phyloP scores from a whole-genome alignment of 1,284 basidiomycete genomes.

The Melanopsichium pennsylvanicum region DNA sequence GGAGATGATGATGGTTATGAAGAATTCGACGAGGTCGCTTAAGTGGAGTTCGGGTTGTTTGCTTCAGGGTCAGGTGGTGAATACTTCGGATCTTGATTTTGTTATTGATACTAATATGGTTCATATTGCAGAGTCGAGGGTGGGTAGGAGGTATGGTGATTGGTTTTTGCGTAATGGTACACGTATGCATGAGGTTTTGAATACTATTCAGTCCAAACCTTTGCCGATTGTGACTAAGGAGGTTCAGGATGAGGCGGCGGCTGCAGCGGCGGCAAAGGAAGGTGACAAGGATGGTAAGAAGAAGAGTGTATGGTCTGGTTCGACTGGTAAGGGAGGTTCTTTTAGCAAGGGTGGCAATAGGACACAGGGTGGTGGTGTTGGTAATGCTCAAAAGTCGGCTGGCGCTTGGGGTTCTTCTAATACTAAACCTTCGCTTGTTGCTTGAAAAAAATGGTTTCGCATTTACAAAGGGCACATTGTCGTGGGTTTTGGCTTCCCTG shows the following conservation, averaged over 20 bases:
- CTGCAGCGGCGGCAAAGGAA: constrained; percentile 3
- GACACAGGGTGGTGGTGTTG: not conserved
- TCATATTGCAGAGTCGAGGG: constrained; percentile 90
- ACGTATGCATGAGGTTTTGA: constrained; percentile 56
- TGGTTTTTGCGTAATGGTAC: constrained; percentile 83
- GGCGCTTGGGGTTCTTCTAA: constrained; percentile 12
- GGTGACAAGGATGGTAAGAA: constrained; percentile 1
- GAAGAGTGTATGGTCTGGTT: constrained; percentile 12
- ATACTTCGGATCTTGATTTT: constrained; percentile 92
- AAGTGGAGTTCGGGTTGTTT: constrained; percentile 76
- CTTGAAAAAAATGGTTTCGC: too few relatives aligned
- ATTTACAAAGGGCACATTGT: too few relatives aligned
- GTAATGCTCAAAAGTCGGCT: not conserved
- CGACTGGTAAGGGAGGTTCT: constrained; percentile 1
- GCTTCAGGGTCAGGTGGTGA: constrained; percentile 84
- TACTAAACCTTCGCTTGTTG: constrained; percentile 6
- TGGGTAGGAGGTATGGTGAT: constrained; percentile 88
- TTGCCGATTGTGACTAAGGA: constrained; percentile 49
- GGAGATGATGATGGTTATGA: constrained; percentile 96
- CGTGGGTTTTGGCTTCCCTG: too few relatives aligned
- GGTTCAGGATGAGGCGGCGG: constrained; percentile 22
- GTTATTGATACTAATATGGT: constrained; percentile 95
- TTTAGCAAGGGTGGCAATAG: not conserved
- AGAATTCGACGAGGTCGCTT: constrained; percentile 74
- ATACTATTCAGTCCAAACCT: constrained; percentile 52